Evolutionary conservation across 805 yeast genomes (phyloP).

Genomic region (Metschnikowia santaceciliae): DNA sequence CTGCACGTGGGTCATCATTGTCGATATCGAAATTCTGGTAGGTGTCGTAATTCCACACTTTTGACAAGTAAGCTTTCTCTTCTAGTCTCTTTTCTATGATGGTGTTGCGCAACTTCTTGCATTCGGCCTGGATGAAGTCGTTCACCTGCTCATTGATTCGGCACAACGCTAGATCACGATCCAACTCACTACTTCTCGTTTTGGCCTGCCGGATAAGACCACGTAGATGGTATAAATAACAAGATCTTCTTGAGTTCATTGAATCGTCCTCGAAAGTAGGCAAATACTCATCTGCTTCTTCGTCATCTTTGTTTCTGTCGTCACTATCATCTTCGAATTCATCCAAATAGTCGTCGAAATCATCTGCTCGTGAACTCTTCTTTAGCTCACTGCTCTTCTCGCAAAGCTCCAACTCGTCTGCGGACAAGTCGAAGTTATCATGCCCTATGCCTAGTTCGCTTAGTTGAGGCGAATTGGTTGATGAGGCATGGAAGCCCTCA

Average conservation of each 20-base stretch:
- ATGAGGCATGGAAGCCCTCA: conserved; percentile 30
- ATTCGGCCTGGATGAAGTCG: conserved; percentile 29
- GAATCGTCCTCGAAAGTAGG: conserved; percentile 13
- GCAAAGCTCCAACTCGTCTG: conserved; percentile 33
- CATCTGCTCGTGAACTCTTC: conserved; percentile 18
- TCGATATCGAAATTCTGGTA: conserved; percentile 41
- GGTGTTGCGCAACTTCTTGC: conserved; percentile 27
- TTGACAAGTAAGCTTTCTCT: conserved; percentile 27
- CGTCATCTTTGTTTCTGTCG: conserved; percentile 20
- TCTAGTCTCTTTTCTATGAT: conserved; percentile 33
- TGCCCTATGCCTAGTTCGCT: conserved; percentile 30
- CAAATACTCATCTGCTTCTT: conserved; percentile 22
- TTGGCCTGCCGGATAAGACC: conserved; percentile 35
- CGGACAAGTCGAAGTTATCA: conserved; percentile 30
- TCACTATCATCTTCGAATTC: conserved; percentile 22
- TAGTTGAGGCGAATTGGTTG: conserved; percentile 38
- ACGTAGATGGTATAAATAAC: conserved; percentile 25
- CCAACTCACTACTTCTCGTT: conserved; percentile 29
- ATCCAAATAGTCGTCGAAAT: conserved; percentile 26
- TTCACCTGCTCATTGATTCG: conserved; percentile 32
- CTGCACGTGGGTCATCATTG: conserved; percentile 17
- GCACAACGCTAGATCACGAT: conserved; percentile 31
- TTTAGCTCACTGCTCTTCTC: conserved; percentile 20
- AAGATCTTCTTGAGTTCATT: conserved; percentile 11
- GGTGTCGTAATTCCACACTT: conserved; percentile 39